Conservation (phyloP, 345 rosid genomes). For the Eucalyptus sp. region DNA sequence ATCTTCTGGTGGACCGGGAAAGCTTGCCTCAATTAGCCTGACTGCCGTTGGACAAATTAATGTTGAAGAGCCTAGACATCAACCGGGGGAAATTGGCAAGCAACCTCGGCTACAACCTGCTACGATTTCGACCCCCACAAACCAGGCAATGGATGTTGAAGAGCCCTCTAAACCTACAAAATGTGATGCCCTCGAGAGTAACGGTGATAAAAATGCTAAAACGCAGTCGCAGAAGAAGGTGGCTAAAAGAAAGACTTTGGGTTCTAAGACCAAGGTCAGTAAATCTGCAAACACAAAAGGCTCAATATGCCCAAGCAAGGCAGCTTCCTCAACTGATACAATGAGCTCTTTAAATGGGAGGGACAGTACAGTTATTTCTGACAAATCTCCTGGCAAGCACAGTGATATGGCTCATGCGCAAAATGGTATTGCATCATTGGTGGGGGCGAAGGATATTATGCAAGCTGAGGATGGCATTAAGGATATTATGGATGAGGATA, state of each 20-base stretch:
- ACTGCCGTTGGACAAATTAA: not conserved
- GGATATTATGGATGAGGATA: slow-evolving; percentile 28
- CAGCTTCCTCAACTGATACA: slow-evolving; percentile 12
- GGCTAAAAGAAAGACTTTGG: slow-evolving; percentile 41
- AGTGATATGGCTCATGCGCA: slow-evolving; percentile 11
- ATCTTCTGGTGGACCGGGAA: not conserved
- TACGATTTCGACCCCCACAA: not conserved
- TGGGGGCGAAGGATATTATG: slow-evolving; percentile 2
- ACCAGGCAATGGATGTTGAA: not conserved
- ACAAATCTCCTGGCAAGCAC: not conserved
- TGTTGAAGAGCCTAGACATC: not conserved
- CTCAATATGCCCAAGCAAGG: slow-evolving; percentile 36
- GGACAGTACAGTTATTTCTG: slow-evolving; percentile 6
- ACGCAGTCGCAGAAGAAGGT: slow-evolving; percentile 30
- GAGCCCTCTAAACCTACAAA: slow-evolving; percentile 2
- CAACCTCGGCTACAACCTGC: not conserved
- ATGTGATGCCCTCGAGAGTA: slow-evolving; percentile 11
- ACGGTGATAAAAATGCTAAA: slow-evolving; percentile 3
- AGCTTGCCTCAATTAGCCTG: not conserved
- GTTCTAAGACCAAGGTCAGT: slow-evolving; percentile 36
- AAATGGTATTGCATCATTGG: slow-evolving; percentile 6
- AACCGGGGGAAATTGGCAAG: not conserved
- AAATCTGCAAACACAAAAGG: slow-evolving; percentile 35
- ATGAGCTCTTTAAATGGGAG: slow-evolving; percentile 2
- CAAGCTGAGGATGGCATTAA: slow-evolving; percentile 3